These are phyloP conservation scores for Marasmius sp. DNA, from an alignment of 1,284 basidiomycete genomes.

Conservation along the genomic window DNA sequence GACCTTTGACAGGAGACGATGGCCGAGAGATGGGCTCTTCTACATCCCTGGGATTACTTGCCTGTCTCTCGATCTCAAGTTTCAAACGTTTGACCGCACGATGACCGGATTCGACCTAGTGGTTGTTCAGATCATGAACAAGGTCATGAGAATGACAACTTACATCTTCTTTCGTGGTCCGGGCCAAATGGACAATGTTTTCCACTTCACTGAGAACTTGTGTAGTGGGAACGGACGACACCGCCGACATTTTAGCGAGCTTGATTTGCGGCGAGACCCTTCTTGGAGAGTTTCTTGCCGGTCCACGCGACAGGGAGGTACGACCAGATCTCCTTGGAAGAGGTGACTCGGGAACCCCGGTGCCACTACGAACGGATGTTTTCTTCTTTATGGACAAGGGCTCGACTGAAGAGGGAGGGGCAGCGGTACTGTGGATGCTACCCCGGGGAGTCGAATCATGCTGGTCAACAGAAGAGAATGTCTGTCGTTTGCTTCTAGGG, in stretches of 20 bases:
- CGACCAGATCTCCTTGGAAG: constrained; percentile 23
- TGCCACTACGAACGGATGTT: constrained; percentile 48
- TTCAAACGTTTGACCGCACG: constrained; percentile 70
- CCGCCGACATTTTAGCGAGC: constrained; percentile 18
- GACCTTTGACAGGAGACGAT: constrained; percentile 54
- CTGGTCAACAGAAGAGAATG: constrained; percentile 52
- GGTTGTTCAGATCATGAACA: constrained; percentile 13
- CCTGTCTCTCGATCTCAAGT: constrained; percentile 51
- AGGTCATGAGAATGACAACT: constrained; percentile 22
- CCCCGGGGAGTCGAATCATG: constrained; percentile 50
- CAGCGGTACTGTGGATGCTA: constrained; percentile 23
- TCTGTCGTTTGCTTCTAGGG: constrained; percentile 67
- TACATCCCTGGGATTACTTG: constrained; percentile 21
- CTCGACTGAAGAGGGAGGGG: constrained; percentile 45
- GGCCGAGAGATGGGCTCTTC: constrained; percentile 39
- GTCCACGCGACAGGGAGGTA: constrained; percentile 11
- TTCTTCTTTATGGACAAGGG: constrained; percentile 84
- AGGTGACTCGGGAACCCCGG: constrained; percentile 33
- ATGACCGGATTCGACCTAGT: constrained; percentile 64
- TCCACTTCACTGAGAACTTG: constrained; percentile 11
- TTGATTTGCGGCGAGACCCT: constrained; percentile 54
- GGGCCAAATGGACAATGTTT: constrained; percentile 39
- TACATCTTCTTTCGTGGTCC: constrained; percentile 70
- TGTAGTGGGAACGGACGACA: constrained; percentile 12
- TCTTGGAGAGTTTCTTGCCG: constrained; percentile 48